Base-by-base conservation (phyloP, 495 filamentous ascomycete species). In the Neurospora cerealis region DNA sequence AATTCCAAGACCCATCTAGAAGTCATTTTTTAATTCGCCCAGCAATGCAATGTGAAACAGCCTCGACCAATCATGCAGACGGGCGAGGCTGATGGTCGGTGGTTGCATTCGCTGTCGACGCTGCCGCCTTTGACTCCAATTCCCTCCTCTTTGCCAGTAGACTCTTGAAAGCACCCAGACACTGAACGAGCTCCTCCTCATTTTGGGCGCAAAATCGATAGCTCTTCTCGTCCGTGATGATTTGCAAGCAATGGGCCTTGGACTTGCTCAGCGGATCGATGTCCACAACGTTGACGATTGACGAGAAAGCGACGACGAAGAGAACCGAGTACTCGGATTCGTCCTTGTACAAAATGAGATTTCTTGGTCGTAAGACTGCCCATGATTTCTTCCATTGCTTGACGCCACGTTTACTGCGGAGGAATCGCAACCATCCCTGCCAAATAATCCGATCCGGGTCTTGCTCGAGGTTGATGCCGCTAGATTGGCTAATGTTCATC, bases 321-420 rank as follows among this genome's bases (percentile, higher is more conserved):
- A 91, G 83, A 3, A 95, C 93, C 21, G 92, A 91, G 80, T 98
- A 98, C 83, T 99, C 96, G 81, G 89, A 81, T 39, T 96, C 94
- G 77, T 95, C 91, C 82, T 98, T 98, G 84, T 99, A 98, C 28
- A 98, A 89, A 8, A 93, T 92, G 69, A 98, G 82, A 71, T 93
- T 93, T 74, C 92, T 91, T 0, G 94, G 91, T 41, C 95, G 92
- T n/a, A 98, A 83, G 0, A 99, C 96, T 0, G 91, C 91, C 96
- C 96, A 99, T 40, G 93, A 86, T 75, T 93, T 91, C 85, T 97
- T 98, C 96, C 96, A 99, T 78, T 96, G 93, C 41, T 91, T 90
- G 46, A 99, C 91, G 7, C 93, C 93, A n/a, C 92, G 87, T 77
- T 94, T 95, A 74, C 91, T 92, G 74, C 93, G 93, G 36, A 97